phyloP scores from a whole-genome alignment of 805 yeast species.

The Ogataea pini region DNA sequence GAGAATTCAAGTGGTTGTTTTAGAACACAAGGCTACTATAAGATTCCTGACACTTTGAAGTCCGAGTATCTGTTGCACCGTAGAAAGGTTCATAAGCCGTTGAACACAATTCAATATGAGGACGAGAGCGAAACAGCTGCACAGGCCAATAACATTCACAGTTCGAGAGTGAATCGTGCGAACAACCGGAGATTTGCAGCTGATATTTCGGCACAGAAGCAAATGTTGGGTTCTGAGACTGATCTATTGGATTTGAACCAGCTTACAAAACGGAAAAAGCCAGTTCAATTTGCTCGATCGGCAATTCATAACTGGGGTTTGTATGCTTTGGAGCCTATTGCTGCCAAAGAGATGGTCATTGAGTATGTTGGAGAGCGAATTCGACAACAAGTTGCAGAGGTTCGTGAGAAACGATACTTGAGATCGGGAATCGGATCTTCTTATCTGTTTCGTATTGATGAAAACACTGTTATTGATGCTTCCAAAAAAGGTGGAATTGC shows the following conservation, averaged over 20 bases:
- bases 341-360: conserved; percentile 95
- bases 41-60: conserved; percentile 72
- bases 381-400: conserved; percentile 91
- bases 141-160: conserved; percentile 46
- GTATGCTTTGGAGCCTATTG: conserved; percentile 92
- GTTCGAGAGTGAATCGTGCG: conserved; percentile 85
- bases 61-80: conserved; percentile 81
- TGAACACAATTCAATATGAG: conserved; percentile 66
- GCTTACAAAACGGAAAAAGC: conserved; percentile 84
- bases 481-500: conserved; percentile 98
- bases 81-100: conserved; percentile 64
- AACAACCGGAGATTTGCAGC: conserved; percentile 86
- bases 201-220: conserved; percentile 79
- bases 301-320: conserved; percentile 99
- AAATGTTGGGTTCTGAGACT: conserved; percentile 74
- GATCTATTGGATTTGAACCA: conserved; percentile 84
- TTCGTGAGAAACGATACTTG: conserved; percentile 81
- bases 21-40: conserved; percentile 70
- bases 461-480: conserved; percentile 93
- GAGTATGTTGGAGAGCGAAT: conserved; percentile 97
- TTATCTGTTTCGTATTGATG: conserved; percentile 89
- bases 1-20: conserved; percentile 59
- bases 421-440: conserved; percentile 95
- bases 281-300: conserved; percentile 94
- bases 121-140: conserved; percentile 47